Conservation (phyloP, 768 basidiomycete species). For the Gymnopilus dilepis region DNA sequence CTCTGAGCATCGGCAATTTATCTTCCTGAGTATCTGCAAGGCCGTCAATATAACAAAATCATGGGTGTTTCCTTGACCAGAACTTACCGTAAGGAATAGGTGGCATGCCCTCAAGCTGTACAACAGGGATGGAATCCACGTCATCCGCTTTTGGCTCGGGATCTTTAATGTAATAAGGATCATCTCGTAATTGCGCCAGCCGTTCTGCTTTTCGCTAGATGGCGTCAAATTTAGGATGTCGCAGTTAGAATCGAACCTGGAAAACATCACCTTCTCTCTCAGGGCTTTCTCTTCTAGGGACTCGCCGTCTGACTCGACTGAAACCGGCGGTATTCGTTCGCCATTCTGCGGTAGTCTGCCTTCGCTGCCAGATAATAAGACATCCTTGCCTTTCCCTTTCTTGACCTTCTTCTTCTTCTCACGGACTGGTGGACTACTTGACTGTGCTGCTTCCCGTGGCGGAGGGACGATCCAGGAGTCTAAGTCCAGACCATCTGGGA, state of each 20-base stretch:
- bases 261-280: slow-evolving; percentile 64
- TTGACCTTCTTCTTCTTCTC: slow-evolving; percentile 58
- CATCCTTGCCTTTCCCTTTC: slow-evolving; percentile 44
- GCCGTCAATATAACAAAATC: slow-evolving; percentile 3
- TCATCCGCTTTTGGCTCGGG: slow-evolving; percentile 53
- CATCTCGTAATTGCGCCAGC: slow-evolving; percentile 76
- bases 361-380: slow-evolving; percentile 32
- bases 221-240: not conserved
- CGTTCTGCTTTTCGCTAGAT: slow-evolving; percentile 78
- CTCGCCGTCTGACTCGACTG: slow-evolving; percentile 47
- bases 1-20: slow-evolving; percentile 51
- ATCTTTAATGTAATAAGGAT: slow-evolving; percentile 91
- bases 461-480: slow-evolving; percentile 85
- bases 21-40: slow-evolving; percentile 35
- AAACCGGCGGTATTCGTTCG: slow-evolving; percentile 41
- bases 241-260: not conserved
- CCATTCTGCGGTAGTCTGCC: slow-evolving; percentile 38
- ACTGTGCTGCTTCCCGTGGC: slow-evolving; percentile 43
- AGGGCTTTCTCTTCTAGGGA: slow-evolving; percentile 64
- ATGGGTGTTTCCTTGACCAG: not conserved
- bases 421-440: slow-evolving; percentile 26
- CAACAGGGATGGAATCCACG: slow-evolving; percentile 92
- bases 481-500: slow-evolving; percentile 87
- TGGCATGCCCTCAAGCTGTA: slow-evolving; percentile 77
- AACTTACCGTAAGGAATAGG: slow-evolving; percentile 36